Evolutionary conservation across 352 stramenopile species (phyloP).

Genomic region (Pythium inflatum): DNA sequence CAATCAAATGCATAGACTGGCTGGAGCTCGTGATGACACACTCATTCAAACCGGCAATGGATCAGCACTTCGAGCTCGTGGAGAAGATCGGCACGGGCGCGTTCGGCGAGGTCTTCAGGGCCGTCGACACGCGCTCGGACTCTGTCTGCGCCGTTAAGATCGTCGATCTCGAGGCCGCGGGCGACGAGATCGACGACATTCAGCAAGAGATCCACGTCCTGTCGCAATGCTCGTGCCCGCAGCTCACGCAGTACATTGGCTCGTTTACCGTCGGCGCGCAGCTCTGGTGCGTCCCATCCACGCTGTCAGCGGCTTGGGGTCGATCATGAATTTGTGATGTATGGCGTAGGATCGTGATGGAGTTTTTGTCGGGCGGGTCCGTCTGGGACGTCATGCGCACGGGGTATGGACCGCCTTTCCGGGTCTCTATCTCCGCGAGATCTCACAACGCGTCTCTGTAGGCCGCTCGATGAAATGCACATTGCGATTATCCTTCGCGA

Average conservation of each 20-base stretch:
- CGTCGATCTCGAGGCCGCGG: slow-evolving; percentile 82
- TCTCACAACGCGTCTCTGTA: slow-evolving; percentile 21
- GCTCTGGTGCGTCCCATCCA: slow-evolving; percentile 62
- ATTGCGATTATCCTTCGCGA: slow-evolving; percentile 86
- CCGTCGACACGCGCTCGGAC: slow-evolving; percentile 65
- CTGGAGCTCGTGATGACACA: neutral
- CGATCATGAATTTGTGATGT: too few relatives aligned
- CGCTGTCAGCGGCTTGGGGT: too few relatives aligned
- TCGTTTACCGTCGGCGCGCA: slow-evolving; percentile 86
- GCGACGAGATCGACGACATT: slow-evolving; percentile 87
- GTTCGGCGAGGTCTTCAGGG: slow-evolving; percentile 85
- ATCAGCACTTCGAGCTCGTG: slow-evolving; percentile 72
- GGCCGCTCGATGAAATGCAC: slow-evolving; percentile 75
- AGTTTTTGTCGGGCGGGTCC: slow-evolving; percentile 91
- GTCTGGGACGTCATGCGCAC: slow-evolving; percentile 90
- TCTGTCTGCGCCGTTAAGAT: slow-evolving; percentile 85
- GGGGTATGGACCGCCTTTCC: too few relatives aligned
- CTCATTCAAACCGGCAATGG: slow-evolving; percentile 16
- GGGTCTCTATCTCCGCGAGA: too few relatives aligned
- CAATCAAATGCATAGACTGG: neutral
- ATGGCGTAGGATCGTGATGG: slow-evolving; percentile 96
- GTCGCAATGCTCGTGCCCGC: slow-evolving; percentile 86
- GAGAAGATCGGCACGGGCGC: slow-evolving; percentile 82
- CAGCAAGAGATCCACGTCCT: slow-evolving; percentile 92
- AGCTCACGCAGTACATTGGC: slow-evolving; percentile 90